These are phyloP conservation scores for Podaxis sp. DNA, from an alignment of 768 basidiomycete genomes.

Conservation along the genomic window DNA sequence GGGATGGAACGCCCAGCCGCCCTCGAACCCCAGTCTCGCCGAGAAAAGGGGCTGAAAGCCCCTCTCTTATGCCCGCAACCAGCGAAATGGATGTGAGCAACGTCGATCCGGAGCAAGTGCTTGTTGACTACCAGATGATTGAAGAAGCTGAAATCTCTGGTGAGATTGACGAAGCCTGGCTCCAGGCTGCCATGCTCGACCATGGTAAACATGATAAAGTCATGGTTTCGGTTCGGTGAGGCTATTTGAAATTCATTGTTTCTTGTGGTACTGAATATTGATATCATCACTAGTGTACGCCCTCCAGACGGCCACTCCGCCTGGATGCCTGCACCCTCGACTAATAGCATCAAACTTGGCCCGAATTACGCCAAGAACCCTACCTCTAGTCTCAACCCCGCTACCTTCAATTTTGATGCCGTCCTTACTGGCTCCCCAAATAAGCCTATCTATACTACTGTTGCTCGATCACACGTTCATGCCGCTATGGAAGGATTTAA, in stretches of 20 bases:
- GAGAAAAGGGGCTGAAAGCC: constrained; percentile 47
- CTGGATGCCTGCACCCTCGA: constrained; percentile 49
- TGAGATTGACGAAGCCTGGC: constrained; percentile 62
- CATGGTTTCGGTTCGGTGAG: constrained; percentile 78
- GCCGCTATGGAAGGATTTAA: constrained; percentile 98
- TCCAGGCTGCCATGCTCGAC: constrained; percentile 40
- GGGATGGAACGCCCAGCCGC: constrained; percentile 32
- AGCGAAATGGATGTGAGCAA: constrained; percentile 79
- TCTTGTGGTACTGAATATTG: constrained; percentile 9
- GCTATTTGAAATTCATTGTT: not conserved
- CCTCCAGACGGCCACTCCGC: constrained; percentile 53
- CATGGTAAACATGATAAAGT: constrained; percentile 83
- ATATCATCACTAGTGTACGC: constrained; percentile 49
- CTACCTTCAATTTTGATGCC: constrained; percentile 67
- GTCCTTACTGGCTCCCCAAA: constrained; percentile 79
- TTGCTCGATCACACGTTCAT: constrained; percentile 76
- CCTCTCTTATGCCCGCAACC: constrained; percentile 41
- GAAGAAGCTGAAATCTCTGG: constrained; percentile 68
- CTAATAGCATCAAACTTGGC: constrained; percentile 61
- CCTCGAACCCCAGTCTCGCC: constrained; percentile 59
- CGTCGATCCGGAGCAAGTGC: constrained; percentile 71
- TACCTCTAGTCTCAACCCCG: constrained; percentile 28
- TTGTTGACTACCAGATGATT: constrained; percentile 74
- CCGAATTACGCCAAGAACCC: constrained; percentile 51
- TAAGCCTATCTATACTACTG: constrained; percentile 74